A percentile compares a stretch with the other conserved stretches of the same genome.
Evolutionary conservation across 257 asterid genomes (phyloP).

Genomic region (Primulina huaijiensis): DNA sequence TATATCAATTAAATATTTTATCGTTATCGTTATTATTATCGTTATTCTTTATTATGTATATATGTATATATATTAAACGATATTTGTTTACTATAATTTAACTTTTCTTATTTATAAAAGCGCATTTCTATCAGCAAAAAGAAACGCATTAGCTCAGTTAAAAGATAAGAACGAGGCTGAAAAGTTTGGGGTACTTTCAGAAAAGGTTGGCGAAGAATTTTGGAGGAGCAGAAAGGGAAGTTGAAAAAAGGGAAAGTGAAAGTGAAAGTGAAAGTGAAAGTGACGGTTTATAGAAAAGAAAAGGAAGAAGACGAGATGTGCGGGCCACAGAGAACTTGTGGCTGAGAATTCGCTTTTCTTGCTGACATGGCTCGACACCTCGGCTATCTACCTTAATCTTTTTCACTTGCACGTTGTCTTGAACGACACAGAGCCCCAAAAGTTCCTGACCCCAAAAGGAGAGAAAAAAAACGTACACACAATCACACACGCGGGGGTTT

Average conservation of each 20-base stretch:
- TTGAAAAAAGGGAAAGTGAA: slow-evolving; percentile 15
- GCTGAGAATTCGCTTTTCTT: slow-evolving; percentile 24
- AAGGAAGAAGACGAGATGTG: slow-evolving; percentile 5
- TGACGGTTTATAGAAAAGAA: too few species aligned
- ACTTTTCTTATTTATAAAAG: too few species aligned
- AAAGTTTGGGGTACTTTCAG: slow-evolving; percentile 26
- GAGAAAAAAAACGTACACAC: neutral
- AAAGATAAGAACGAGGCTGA: neutral
- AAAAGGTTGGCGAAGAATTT: slow-evolving; percentile 29
- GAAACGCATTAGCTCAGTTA: too few species aligned
- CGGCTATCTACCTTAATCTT: neutral
- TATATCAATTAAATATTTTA: too few species aligned
- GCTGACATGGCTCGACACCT: slow-evolving; percentile 32
- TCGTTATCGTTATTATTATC: too few species aligned
- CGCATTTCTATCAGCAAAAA: too few species aligned
- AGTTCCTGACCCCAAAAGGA: neutral
- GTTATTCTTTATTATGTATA: too few species aligned
- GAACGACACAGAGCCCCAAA: neutral
- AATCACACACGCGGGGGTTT: too few species aligned
- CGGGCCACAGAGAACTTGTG: slow-evolving; percentile 51
- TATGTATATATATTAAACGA: too few species aligned
- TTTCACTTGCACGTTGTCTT: slow-evolving; percentile 13
- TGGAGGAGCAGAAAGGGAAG: too few species aligned
- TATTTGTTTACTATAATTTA: too few species aligned
- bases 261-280: slow-evolving; percentile 19